phyloP scores from a whole-genome alignment of 805 yeast genomes.

The Nakazawaea wickerhamii region DNA sequence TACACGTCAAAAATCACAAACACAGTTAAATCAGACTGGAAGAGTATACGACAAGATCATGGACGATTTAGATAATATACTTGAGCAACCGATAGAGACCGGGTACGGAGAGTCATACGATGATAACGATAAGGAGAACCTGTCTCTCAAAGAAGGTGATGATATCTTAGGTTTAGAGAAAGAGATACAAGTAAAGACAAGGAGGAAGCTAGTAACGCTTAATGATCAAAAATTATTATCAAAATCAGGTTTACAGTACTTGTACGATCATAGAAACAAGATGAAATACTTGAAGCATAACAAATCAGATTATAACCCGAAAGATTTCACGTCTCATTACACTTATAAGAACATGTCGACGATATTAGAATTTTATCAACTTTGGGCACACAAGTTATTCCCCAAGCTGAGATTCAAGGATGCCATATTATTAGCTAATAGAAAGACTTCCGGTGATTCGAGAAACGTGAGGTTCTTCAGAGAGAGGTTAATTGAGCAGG shows the following conservation, averaged over 20 bases:
- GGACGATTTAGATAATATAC: slow-evolving; percentile 3
- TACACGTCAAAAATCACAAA: neutral
- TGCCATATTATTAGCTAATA: slow-evolving; percentile 49
- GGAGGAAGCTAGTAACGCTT: slow-evolving; percentile 36
- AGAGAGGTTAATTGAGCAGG: slow-evolving; percentile 30
- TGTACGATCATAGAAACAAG: slow-evolving; percentile 33
- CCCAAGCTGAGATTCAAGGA: slow-evolving; percentile 79
- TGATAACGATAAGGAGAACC: neutral
- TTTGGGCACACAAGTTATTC: slow-evolving; percentile 71
- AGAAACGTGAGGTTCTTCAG: slow-evolving; percentile 38
- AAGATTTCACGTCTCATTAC: slow-evolving; percentile 32
- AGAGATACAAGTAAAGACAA: slow-evolving; percentile 16
- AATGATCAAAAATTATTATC: slow-evolving; percentile 47
- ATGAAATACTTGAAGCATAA: slow-evolving; percentile 26
- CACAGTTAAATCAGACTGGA: neutral
- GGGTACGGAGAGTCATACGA: neutral
- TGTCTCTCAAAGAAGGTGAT: neutral
- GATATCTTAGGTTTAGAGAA: slow-evolving; percentile 13
- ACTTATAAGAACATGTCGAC: slow-evolving; percentile 45
- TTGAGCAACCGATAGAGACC: neutral
- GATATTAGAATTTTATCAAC: slow-evolving; percentile 53
- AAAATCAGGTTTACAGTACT: slow-evolving; percentile 50
- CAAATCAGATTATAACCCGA: slow-evolving; percentile 17
- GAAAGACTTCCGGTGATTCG: slow-evolving; percentile 39
- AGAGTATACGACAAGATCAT: neutral